A percentile compares a stretch with the other conserved stretches of the same genome.
These are phyloP conservation scores for Rhododendron vialii DNA, from an alignment of 148 eudicot genomes.

Conservation along the genomic window DNA sequence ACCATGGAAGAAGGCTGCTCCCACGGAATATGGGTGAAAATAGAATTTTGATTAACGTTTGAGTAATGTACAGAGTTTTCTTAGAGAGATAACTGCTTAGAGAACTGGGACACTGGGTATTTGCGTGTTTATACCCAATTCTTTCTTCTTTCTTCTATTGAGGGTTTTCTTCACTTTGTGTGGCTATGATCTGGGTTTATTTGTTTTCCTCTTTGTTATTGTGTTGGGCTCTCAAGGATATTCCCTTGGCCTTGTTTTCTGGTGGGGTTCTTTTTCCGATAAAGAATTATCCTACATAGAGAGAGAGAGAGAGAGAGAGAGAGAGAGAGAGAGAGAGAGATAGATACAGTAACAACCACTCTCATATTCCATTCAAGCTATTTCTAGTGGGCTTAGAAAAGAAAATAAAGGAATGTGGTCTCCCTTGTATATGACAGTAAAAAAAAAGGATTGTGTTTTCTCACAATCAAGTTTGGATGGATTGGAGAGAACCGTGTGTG, in stretches of 20 bases:
- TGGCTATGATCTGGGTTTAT: background rate
- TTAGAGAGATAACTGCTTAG: background rate
- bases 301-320: background rate
- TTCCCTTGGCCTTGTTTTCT: background rate
- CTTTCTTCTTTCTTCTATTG: background rate
- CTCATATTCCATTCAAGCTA: background rate
- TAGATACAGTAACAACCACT: background rate
- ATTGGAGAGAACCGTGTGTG: background rate
- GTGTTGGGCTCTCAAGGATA: background rate
- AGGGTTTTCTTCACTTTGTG: background rate
- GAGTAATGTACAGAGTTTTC: background rate
- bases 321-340: background rate
- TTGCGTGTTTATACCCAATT: background rate
- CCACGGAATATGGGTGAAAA: background rate
- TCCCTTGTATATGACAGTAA: background rate
- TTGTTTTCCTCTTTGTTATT: background rate
- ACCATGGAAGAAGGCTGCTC: background rate
- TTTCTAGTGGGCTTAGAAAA: background rate
- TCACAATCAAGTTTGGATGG: background rate
- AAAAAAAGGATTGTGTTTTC: background rate
- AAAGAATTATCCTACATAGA: background rate
- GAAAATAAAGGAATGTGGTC: background rate
- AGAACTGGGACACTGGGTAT: background rate
- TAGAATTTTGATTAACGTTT: background rate
- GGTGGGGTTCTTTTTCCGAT: background rate